Evolutionary conservation across 1,139 yeast genomes (phyloP), one percentile per base, ranked within the genome.

Genomic region (Nadsonia commutata): DNA sequence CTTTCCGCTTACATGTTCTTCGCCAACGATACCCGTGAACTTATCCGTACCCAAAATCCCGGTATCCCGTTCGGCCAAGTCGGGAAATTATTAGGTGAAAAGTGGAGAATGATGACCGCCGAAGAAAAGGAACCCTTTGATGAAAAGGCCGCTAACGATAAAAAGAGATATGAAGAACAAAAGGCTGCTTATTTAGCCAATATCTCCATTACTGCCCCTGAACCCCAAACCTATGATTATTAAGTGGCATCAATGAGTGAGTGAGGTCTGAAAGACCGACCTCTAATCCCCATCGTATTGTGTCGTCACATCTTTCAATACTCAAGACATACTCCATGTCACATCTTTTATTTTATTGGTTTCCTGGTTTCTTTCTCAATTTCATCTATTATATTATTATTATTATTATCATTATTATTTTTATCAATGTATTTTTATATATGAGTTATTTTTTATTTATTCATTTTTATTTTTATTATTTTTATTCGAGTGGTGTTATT

Each of bases 1-100:
- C 72, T 90, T 63, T 85, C 96, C 50, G 96, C 97, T 45, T 90
- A 90, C 78, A 88, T 90, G 97, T 88, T 83, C 76, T 90, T 88
- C 62, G 97, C 98, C 57, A 86, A 85, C 62, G 96, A 86, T 60
- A 82, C 83, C 76, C 86, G 97, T 72, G 96, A 88, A 66, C 76
- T 78, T 53, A 95, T 90, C 56, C 76, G 94, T 66, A 78, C 90
- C 51, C 95, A 86, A 65, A 83, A 88, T 75, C 95, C 95, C 54
- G 94, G 94, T 63, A 82, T 84, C 57, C 67, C 88, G 43, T 86
- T 88, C 60, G 95, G 95, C 56, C 57, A 51, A 51, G 57, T 59
- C 43, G 60, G 63, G 43, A 52, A 53, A 46, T 66, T 83, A 50
- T 77, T 90, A 58, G 98, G 98, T 64, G 95, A 85, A 65, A 82